Base-by-base conservation (phyloP, 1,139 yeast genomes). In the Geotrichum reessii region DNA sequence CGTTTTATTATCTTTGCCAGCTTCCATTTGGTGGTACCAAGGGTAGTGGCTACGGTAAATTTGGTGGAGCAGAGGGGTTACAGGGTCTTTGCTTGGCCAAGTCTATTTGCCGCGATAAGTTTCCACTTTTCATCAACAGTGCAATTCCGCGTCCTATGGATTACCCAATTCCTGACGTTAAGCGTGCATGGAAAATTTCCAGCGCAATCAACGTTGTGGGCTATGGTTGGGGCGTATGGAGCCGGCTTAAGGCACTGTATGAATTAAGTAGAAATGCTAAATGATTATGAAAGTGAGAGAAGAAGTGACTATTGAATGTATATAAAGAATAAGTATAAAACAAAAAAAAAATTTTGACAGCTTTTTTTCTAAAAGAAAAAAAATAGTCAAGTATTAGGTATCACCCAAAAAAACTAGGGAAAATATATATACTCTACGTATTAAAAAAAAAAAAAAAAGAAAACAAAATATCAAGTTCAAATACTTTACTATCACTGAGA, bases 1-100 rank as follows among this genome's bases (percentile, higher is more conserved):
- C 98, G 5, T 92, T 98, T 0, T 93, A 83, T 69, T 92, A 92
- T 67, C 90, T 93, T 37, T 93, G 97, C 64, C 98, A 93, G 74
- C 78, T 92, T 65, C 99, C 99, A 47, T 93, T 93, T 75, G 99
- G 99, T 58, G 99, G 99, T 31, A 82, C 82, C 37, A 86, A 86
- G 66, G 93, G 92, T 55, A 87, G 96, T 8, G 99, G 99, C 0
- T 93, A 90, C 69, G 98, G 98, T 58, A 92, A 91, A 71, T 93
- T 93, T 75, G 97, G 97, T 31, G 98, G 99, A 47, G 95, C 87
- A 70, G 99, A 93, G 77, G 99, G 98, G 1, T 77, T 93, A 46
- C 81, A 90, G 50, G 98, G 97, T 0, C 77, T 93, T 51, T 92
- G 98, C 71, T 79, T 84, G 60, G 87, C 90, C 58, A 93, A 93